phyloP scores from a whole-genome alignment of 1,284 basidiomycete genomes.

The Meira nashicola region DNA sequence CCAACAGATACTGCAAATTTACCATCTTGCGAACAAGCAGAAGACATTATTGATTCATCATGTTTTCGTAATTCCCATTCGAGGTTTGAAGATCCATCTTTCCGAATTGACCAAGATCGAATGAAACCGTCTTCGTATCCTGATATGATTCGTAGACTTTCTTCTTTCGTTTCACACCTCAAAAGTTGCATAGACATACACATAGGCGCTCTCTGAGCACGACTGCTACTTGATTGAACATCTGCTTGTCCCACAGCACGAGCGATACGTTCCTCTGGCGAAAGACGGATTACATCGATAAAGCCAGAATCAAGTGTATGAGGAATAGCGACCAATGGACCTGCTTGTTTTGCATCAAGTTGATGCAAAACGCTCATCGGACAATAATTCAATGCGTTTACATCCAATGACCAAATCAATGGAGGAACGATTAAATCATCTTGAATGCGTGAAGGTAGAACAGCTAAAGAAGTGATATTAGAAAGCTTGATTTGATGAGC shows the following conservation, averaged over 20 bases:
- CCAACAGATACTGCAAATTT: slow-evolving; percentile 4
- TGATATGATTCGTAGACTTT: not conserved
- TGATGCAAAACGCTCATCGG: not conserved
- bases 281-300: not conserved
- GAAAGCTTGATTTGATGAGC: not conserved
- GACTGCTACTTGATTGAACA: not conserved
- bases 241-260: slow-evolving; percentile 6
- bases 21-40: not conserved
- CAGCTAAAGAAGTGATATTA: not conserved
- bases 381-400: slow-evolving; percentile 9
- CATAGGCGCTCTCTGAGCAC: not conserved
- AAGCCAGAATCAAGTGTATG: slow-evolving; percentile 7
- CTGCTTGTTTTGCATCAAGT: not conserved
- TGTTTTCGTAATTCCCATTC: slow-evolving; percentile 1
- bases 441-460: slow-evolving; percentile 3
- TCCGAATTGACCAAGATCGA: not conserved
- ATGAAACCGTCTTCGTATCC: slow-evolving; percentile 9
- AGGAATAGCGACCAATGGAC: not conserved
- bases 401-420: not conserved
- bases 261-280: not conserved
- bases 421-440: not conserved
- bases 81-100: not conserved
- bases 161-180: not conserved
- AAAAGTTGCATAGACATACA: slow-evolving; percentile 5
- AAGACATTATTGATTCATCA: slow-evolving; percentile 4